Evolutionary conservation across 768 basidiomycete genomes (phyloP).

Genomic region (Tylopilus rubrobrunneus): DNA sequence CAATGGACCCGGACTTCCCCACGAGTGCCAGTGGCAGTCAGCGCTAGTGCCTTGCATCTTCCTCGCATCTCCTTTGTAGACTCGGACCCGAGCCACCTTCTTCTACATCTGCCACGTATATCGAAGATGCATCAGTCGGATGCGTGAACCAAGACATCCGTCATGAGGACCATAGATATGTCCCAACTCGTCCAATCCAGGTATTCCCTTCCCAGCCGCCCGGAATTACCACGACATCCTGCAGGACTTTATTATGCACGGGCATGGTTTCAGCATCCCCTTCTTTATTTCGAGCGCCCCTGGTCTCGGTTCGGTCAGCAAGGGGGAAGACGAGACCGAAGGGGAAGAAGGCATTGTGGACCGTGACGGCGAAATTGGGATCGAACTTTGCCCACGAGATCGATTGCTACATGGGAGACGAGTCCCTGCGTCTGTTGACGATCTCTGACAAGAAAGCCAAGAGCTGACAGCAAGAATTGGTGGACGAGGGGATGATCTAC

Average conservation of each 20-base stretch:
- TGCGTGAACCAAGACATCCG: background rate
- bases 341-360: background rate
- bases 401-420: background rate
- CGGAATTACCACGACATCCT: constrained; percentile 65
- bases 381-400: background rate
- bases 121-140: background rate
- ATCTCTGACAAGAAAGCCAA: background rate
- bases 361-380: background rate
- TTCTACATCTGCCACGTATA: background rate
- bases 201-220: constrained; percentile 37
- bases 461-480: background rate
- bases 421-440: background rate
- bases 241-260: constrained; percentile 53
- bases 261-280: constrained; percentile 25
- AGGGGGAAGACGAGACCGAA: constrained; percentile 16
- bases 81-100: constrained; percentile 6
- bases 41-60: too few relatives aligned
- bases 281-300: constrained; percentile 30
- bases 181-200: constrained; percentile 21
- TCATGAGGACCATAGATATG: constrained; percentile 4
- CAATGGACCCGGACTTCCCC: constrained; percentile 33
- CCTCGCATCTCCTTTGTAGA: constrained; percentile 18
- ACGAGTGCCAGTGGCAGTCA: too few relatives aligned
- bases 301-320: constrained; percentile 19
- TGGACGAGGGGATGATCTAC: too few relatives aligned